Evolutionary conservation across 2,329 filamentous ascomycete genomes (phyloP).

Genomic region (Aureobasidium mangrovei): DNA sequence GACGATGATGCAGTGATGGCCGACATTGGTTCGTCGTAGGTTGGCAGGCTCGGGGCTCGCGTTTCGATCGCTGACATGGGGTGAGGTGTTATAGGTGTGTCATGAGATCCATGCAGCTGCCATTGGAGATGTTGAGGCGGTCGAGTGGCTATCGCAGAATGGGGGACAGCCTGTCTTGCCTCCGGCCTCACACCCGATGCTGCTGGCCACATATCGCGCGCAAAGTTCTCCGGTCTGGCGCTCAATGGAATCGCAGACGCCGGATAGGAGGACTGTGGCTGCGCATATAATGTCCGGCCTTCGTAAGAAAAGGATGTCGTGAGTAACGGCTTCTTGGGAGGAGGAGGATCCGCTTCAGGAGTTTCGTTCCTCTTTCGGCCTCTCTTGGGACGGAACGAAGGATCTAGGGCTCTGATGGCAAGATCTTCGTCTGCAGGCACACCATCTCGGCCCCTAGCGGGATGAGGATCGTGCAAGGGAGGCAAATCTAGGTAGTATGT

Average conservation of each 20-base stretch:
- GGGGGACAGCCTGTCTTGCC: conserved; percentile 30
- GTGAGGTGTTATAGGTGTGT: conserved; percentile 45
- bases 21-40: conserved; percentile 57
- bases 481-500: conserved; percentile 74
- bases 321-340: conserved; percentile 18
- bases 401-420: conserved; percentile 72
- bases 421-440: conserved; percentile 82
- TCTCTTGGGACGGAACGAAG: conserved; percentile 58
- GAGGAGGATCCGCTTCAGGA: conserved; percentile 12
- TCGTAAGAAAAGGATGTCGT: conserved; percentile 10
- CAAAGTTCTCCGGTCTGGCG: conserved; percentile 48
- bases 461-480: conserved; percentile 51
- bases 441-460: conserved; percentile 63
- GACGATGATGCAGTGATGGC: conserved; percentile 57
- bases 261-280: conserved; percentile 42
- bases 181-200: conserved; percentile 31
- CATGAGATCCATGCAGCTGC: conserved; percentile 21
- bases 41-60: conserved; percentile 38
- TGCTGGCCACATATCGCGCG: conserved; percentile 41
- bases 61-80: conserved; percentile 73
- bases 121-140: conserved; percentile 30
- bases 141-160: conserved; percentile 35
- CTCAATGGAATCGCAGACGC: conserved; percentile 44
- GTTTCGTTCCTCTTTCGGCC: conserved; percentile 41
- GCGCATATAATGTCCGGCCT: conserved; percentile 18